Evolutionary conservation across 345 rosid genomes (phyloP).

Genomic region (Psidium friedrichsthalianum): DNA sequence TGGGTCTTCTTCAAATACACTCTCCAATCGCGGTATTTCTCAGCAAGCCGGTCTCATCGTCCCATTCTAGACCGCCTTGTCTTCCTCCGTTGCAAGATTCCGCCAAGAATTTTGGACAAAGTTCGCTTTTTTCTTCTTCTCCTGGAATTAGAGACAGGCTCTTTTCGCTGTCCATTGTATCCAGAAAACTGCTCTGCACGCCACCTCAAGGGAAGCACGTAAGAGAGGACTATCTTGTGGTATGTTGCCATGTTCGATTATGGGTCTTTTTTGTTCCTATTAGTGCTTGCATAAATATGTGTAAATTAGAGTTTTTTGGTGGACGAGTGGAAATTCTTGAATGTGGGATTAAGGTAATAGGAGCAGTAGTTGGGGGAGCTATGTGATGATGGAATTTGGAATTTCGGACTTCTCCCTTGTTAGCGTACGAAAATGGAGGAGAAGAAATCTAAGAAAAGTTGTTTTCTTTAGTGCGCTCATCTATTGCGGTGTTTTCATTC

Average conservation of each 20-base stretch:
- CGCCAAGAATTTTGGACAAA: constrained; percentile 3
- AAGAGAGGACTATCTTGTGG: constrained; percentile 89
- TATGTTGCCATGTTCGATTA: constrained; percentile 6
- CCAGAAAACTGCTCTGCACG: constrained; percentile 53
- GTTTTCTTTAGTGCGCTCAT: neutral
- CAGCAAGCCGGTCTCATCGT: neutral
- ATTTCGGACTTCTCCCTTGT: neutral
- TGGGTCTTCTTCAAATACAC: constrained; percentile 49
- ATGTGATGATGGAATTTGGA: neutral
- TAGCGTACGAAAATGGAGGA: neutral
- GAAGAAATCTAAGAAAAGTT: neutral
- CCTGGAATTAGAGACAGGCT: constrained; percentile 6
- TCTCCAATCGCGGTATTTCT: neutral
- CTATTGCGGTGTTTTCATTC: neutral
- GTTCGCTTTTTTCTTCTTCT: constrained; percentile 16
- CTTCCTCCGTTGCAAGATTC: constrained; percentile 12
- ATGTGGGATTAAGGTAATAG: neutral
- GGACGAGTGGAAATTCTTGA: neutral
- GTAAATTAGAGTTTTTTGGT: neutral
- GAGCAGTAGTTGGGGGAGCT: neutral
- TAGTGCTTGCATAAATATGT: neutral
- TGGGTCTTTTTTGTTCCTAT: neutral
- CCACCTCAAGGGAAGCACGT: constrained; percentile 74
- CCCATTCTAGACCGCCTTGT: constrained; percentile 8
- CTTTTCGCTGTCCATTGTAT: constrained; percentile 34